phyloP scores from a whole-genome alignment of 2,329 filamentous ascomycete species.

The Diaporthe destruens region DNA sequence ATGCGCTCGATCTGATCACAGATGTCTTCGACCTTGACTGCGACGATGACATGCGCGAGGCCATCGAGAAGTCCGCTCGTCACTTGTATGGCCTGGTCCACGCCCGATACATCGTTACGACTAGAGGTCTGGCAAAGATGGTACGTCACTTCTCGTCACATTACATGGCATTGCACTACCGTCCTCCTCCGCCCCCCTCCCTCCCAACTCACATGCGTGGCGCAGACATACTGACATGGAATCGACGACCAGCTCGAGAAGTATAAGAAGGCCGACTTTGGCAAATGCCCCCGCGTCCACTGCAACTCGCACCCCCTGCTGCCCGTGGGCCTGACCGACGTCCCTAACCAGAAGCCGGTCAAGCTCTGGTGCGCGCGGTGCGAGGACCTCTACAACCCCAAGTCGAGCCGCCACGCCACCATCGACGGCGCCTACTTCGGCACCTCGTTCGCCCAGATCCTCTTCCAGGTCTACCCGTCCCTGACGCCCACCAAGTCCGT shows the following conservation, averaged over 20 bases:
- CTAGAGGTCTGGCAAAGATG: constrained; percentile 94
- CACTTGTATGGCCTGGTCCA: constrained; percentile 97
- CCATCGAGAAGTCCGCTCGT: constrained; percentile 95
- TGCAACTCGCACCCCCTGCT: constrained; percentile 94
- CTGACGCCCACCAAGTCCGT: constrained; percentile 88
- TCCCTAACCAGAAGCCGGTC: constrained; percentile 87
- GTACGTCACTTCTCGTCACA: constrained; percentile 63
- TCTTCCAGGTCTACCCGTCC: constrained; percentile 97
- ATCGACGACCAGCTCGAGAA: constrained; percentile 84
- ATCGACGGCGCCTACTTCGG: constrained; percentile 99
- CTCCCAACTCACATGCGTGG: background rate
- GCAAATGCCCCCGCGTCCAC: constrained; percentile 96
- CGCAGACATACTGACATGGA: constrained; percentile 6
- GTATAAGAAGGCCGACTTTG: constrained; percentile 98
- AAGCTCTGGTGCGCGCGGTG: constrained; percentile 98
- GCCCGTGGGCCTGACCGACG: constrained; percentile 93
- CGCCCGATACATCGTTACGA: constrained; percentile 96
- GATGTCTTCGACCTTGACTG: constrained; percentile 99
- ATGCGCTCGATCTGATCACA: constrained; percentile 96
- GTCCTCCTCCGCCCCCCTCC: background rate
- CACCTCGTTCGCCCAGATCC: constrained; percentile 97
- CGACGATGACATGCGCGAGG: constrained; percentile 97
- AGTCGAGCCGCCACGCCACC: constrained; percentile 92
- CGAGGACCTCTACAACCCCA: constrained; percentile 99
- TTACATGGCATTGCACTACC: background rate